Base-by-base conservation (phyloP, 176 grass and related monocot genomes). In the Hordeum vulgare region DNA sequence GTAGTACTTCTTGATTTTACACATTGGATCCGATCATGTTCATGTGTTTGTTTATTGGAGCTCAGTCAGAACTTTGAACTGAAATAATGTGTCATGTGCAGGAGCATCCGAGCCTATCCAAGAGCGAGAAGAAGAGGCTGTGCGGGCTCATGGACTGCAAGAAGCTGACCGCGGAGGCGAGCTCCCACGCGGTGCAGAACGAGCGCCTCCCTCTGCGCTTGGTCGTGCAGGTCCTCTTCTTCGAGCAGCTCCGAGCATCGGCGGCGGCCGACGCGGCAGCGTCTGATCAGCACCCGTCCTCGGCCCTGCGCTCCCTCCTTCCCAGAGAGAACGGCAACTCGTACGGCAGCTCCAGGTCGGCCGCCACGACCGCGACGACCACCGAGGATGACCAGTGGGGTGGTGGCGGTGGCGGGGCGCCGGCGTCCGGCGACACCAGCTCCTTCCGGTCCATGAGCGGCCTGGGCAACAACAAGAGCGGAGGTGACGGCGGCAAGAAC, bases 201-300 rank as follows among this genome's bases (percentile, higher is more conserved):
- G 96, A 99, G 62, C 87, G 91, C 28, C 93, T 99, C 51, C 96
- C 96, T 13, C 83, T 99, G 35, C 96, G 96, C 17, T 71, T 99
- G 10, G 96, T 99, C 17, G 96, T 99, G 70, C 96, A 94, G 89
- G 91, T 96, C 49, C 93, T 99, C 76, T 99, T 96, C 87, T 99
- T 96, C 47, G 85, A 96, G 85, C 96, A 96, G 79, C 27, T 96
- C 75, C 82, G 89, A 20, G 73, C 90, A 11, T 71, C 87, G 3
- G 36, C 70, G 13, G 76, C 2, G 18, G 57, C 6, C 3, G 34
- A n/a, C 2, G 11, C 28, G 4, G 62, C 39, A 6, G 63, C 36
- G 2, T 59, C 24, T 3, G 40, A 75, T 9, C 70, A 81, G 11
- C 63, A 90, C 9, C 80, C 83, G 9, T 75, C 33, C 66, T 66